Evolutionary conservation across 305 asterid genomes (phyloP).

Genomic region (Petunia hybrid): DNA sequence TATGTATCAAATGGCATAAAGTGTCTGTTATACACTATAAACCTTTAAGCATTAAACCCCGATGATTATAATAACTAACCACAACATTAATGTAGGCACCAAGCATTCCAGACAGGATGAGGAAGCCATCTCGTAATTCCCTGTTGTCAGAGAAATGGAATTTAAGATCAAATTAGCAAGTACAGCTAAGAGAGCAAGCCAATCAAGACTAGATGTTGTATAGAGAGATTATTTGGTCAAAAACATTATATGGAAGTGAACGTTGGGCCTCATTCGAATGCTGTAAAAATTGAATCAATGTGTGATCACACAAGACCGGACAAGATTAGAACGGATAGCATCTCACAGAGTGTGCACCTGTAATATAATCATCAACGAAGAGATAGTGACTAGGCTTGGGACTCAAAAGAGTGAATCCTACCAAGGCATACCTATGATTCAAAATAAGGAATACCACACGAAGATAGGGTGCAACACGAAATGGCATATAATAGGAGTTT

Average conservation of each 20-base stretch:
- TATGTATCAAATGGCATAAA: not conserved
- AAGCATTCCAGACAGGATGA: conserved; percentile 83
- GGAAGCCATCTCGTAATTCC: conserved; percentile 73
- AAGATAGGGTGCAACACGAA: conserved; percentile 82
- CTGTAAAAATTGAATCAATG: not conserved
- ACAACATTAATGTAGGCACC: conserved; percentile 83
- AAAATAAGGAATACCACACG: conserved; percentile 75
- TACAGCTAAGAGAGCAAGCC: not conserved
- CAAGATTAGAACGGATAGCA: not conserved
- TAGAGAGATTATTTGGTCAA: not conserved
- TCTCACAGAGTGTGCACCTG: not conserved
- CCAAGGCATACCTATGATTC: conserved; percentile 64
- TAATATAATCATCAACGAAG: not conserved
- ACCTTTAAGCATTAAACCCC: conserved; percentile 18
- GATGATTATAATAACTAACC: conserved; percentile 55
- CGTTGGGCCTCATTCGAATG: not conserved
- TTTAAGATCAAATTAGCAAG: conserved; percentile 19
- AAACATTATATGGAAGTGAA: not conserved
- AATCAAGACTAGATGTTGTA: not conserved
- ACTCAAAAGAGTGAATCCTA: not conserved
- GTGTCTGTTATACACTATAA: not conserved
- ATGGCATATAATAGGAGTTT: conserved; percentile 64
- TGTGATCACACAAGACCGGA: not conserved
- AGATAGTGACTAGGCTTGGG: conserved; percentile 16
- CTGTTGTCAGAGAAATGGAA: conserved; percentile 47